phyloP scores from a whole-genome alignment of 148 eudicot species.

The Diospyros lotus region DNA sequence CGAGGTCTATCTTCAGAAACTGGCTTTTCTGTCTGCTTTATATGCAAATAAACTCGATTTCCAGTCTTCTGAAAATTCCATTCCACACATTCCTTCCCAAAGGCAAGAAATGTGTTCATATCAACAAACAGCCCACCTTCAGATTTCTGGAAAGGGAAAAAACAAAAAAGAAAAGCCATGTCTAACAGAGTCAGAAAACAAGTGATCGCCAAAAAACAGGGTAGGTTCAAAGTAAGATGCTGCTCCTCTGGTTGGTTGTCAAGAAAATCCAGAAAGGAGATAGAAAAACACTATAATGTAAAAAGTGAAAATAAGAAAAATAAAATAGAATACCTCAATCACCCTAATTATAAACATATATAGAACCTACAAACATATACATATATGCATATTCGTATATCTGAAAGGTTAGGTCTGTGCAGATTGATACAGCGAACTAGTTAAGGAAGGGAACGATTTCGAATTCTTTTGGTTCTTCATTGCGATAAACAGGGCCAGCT shows the following conservation, averaged over 20 bases:
- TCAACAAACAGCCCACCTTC: slow-evolving; percentile 91
- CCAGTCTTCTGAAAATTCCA: slow-evolving; percentile 92
- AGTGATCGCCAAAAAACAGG: neutral
- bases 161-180: neutral
- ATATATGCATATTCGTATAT: too few relatives aligned
- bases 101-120: slow-evolving; percentile 88
- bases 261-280: too few relatives aligned
- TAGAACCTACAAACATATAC: too few relatives aligned
- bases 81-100: slow-evolving; percentile 74
- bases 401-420: too few relatives aligned
- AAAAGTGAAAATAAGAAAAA: too few relatives aligned
- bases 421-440: too few relatives aligned
- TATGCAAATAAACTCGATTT: slow-evolving; percentile 85
- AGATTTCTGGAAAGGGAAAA: slow-evolving; percentile 51
- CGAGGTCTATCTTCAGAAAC: slow-evolving; percentile 88
- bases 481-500: neutral
- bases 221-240: neutral
- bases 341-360: too few relatives aligned
- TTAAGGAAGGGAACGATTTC: too few relatives aligned
- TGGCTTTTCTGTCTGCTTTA: slow-evolving; percentile 70
- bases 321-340: too few relatives aligned
- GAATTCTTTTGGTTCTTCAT: neutral
- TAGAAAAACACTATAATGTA: too few relatives aligned
- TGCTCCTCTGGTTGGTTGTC: neutral
- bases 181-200: neutral